Evolutionary conservation across 2,329 filamentous ascomycete genomes (phyloP).

Genomic region (Corniculantispora saksenae): DNA sequence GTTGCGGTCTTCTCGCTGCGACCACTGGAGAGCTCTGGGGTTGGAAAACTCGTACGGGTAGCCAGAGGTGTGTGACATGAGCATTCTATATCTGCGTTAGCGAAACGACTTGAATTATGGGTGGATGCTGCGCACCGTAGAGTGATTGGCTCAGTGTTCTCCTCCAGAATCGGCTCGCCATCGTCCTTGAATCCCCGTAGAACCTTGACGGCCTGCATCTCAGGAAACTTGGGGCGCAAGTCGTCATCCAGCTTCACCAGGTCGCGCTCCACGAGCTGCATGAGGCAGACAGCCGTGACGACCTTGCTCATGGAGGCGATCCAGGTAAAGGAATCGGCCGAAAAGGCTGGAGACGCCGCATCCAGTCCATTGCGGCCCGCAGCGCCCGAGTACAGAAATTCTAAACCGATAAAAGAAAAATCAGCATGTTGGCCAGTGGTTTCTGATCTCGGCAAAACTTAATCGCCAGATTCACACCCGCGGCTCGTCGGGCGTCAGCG

Average conservation of each 20-base stretch:
- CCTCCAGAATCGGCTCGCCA: slow-evolving; percentile 38
- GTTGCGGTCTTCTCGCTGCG: slow-evolving; percentile 34
- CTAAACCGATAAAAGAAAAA: slow-evolving; percentile 23
- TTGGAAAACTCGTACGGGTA: slow-evolving; percentile 45
- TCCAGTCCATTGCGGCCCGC: slow-evolving; percentile 39
- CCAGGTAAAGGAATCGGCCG: slow-evolving; percentile 35
- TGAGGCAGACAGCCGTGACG: slow-evolving; percentile 37
- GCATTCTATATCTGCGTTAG: slow-evolving; percentile 29
- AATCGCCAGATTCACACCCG: background rate
- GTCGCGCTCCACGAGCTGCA: slow-evolving; percentile 43
- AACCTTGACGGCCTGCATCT: slow-evolving; percentile 36
- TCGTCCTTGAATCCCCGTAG: slow-evolving; percentile 39
- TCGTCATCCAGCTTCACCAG: slow-evolving; percentile 39
- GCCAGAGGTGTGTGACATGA: slow-evolving; percentile 53
- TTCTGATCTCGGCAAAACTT: background rate
- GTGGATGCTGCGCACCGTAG: slow-evolving; percentile 30
- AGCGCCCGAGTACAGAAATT: slow-evolving; percentile 36
- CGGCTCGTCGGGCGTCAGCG: background rate
- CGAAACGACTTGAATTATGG: background rate
- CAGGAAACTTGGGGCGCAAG: slow-evolving; percentile 34
- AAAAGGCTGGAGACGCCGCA: slow-evolving; percentile 32
- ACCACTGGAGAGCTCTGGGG: slow-evolving; percentile 43
- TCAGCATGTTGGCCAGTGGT: background rate
- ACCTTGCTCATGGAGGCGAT: slow-evolving; percentile 48
- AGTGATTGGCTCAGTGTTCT: slow-evolving; percentile 40